Evolutionary conservation across 331 rosid species (phyloP).

Genomic region (Rhamnella rubrinervis): DNA sequence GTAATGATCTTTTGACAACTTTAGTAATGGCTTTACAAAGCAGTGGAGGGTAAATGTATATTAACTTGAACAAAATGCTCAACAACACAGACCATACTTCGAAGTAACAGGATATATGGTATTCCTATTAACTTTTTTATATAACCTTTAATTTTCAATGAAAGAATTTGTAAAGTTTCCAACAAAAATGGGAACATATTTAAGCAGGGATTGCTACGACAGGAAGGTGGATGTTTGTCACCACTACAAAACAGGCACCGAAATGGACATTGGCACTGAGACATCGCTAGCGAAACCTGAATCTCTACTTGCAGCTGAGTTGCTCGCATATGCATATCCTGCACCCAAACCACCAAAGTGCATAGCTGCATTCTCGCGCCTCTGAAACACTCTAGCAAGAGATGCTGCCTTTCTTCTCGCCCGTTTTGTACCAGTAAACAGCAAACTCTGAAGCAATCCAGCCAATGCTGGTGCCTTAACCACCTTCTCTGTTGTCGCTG

Average conservation of each 20-base stretch:
- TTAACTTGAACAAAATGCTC: slow-evolving; percentile 8
- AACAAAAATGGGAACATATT: slow-evolving; percentile 59
- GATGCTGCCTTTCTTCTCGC: slow-evolving; percentile 98
- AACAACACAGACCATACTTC: slow-evolving; percentile 30
- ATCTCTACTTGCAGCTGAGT: slow-evolving; percentile 68
- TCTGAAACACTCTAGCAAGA: slow-evolving; percentile 85
- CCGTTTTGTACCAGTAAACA: slow-evolving; percentile 87
- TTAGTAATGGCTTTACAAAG: slow-evolving; percentile 31
- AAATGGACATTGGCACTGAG: slow-evolving; percentile 77
- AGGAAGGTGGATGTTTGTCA: slow-evolving; percentile 25
- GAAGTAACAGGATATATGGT: slow-evolving; percentile 43
- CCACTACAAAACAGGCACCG: slow-evolving; percentile 80
- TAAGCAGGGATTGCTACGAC: slow-evolving; percentile 20
- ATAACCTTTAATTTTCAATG: slow-evolving; percentile 61
- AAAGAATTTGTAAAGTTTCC: slow-evolving; percentile 73
- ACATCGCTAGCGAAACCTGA: slow-evolving; percentile 71
- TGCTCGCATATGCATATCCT: slow-evolving; percentile 70
- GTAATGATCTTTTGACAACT: slow-evolving; percentile 30
- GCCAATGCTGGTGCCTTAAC: slow-evolving; percentile 82
- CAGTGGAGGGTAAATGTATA: slow-evolving; percentile 29
- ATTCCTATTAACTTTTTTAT: slow-evolving; percentile 51
- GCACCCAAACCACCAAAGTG: slow-evolving; percentile 84
- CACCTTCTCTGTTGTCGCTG: slow-evolving; percentile 75
- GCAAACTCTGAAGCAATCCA: slow-evolving; percentile 74
- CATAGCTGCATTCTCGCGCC: slow-evolving; percentile 58